phyloP scores from a whole-genome alignment of 2,329 filamentous ascomycete genomes.

The Fusarium mexicanum region DNA sequence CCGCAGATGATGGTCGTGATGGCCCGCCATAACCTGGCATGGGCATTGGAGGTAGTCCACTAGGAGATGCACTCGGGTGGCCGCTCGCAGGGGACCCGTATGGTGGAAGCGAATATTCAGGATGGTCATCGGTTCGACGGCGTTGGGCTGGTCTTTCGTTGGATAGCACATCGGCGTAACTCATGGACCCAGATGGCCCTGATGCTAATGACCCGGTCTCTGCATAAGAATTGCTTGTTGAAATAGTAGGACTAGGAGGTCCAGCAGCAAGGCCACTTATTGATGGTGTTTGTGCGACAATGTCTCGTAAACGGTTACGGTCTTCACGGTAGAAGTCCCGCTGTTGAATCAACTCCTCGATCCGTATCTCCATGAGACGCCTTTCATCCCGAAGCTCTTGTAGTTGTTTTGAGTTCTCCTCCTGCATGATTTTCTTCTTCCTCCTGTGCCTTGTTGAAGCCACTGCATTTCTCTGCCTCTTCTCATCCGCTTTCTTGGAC shows the following conservation, averaged over 20 bases:
- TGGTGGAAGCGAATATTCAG: slow-evolving; percentile 53
- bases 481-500: slow-evolving; percentile 85
- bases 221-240: slow-evolving; percentile 49
- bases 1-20: slow-evolving; percentile 51
- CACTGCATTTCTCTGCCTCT: slow-evolving; percentile 84
- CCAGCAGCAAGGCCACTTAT: slow-evolving; percentile 63
- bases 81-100: slow-evolving; percentile 49
- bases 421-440: slow-evolving; percentile 84
- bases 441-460: slow-evolving; percentile 85
- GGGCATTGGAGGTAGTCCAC: slow-evolving; percentile 55
- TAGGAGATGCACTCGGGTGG: slow-evolving; percentile 46
- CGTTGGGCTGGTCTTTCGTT: slow-evolving; percentile 59
- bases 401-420: slow-evolving; percentile 75
- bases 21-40: slow-evolving; percentile 50
- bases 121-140: slow-evolving; percentile 58
- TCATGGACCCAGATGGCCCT: slow-evolving; percentile 41
- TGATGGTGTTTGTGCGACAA: slow-evolving; percentile 68
- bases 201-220: slow-evolving; percentile 51
- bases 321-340: slow-evolving; percentile 79
- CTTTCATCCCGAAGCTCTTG: slow-evolving; percentile 74
- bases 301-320: slow-evolving; percentile 74
- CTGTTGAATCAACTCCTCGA: slow-evolving; percentile 54
- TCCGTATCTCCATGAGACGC: slow-evolving; percentile 67
- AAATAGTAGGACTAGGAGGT: slow-evolving; percentile 60
- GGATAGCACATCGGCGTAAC: slow-evolving; percentile 55